phyloP scores from a whole-genome alignment of 164 flowering plant species.

The Tetrastigma voinierianum region DNA sequence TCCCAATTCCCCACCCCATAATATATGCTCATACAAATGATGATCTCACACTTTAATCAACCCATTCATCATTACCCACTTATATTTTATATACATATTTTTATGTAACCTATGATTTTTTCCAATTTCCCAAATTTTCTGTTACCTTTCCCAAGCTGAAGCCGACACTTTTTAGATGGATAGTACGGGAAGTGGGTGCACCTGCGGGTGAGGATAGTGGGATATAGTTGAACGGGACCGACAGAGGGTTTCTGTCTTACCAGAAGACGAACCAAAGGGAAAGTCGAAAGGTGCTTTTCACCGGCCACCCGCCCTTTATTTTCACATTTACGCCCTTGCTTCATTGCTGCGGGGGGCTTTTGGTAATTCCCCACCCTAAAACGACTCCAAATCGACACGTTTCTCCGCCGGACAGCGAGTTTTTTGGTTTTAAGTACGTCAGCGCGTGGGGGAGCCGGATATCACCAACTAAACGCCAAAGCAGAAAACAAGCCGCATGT shows the following conservation, averaged over 20 bases:
- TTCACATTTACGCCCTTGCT: neutral
- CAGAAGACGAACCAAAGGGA: constrained; percentile 23
- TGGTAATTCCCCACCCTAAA: too few relatives aligned
- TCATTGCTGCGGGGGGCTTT: too few relatives aligned
- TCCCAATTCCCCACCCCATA: too few relatives aligned
- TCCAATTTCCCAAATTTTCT: too few relatives aligned
- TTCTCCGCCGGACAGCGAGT: neutral
- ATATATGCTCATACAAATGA: too few relatives aligned
- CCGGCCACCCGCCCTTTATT: constrained; percentile 13
- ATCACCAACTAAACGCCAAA: neutral
- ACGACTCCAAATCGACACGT: neutral
- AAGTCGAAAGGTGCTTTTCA: constrained; percentile 27
- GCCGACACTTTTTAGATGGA: neutral
- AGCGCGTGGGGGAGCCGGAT: neutral
- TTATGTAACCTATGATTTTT: too few relatives aligned
- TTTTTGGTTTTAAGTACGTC: neutral
- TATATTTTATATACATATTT: too few relatives aligned
- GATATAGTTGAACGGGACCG: constrained; percentile 3
- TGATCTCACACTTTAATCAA: too few relatives aligned
- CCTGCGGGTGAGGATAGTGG: neutral
- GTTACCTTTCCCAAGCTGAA: too few relatives aligned
- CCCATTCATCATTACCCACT: too few relatives aligned
- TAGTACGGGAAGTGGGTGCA: neutral
- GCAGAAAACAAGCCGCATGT: constrained; percentile 6
- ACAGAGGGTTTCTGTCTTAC: constrained; percentile 13